Conservation (phyloP, 2,329 filamentous ascomycete genomes). For the Fusarium cicatricum region DNA sequence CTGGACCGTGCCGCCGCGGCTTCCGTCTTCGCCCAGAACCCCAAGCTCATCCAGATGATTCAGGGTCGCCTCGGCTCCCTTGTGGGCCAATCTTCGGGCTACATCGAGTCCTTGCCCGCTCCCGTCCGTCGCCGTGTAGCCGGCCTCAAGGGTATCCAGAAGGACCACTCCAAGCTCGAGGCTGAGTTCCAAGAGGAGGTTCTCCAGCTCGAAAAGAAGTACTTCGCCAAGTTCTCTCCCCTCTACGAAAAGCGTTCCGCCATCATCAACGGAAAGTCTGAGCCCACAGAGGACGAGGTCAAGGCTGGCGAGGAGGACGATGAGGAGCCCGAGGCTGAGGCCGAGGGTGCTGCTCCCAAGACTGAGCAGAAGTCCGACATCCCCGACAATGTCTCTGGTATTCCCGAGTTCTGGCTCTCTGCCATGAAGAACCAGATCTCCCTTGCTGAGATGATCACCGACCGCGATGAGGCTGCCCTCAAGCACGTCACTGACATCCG, state of each 20-base stretch:
- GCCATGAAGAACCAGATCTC: constrained; percentile 99
- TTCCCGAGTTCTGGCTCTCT: constrained; percentile 99
- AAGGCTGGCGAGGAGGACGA: constrained; percentile 84
- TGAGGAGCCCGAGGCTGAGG: constrained; percentile 77
- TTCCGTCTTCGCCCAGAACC: constrained; percentile 95
- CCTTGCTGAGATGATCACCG: constrained; percentile 97
- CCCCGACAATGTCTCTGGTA: constrained; percentile 71
- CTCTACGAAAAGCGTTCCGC: constrained; percentile 94
- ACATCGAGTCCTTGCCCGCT: constrained; percentile 93
- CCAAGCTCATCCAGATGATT: constrained; percentile 94
- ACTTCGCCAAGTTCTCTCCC: constrained; percentile 98
- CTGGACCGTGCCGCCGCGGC: constrained; percentile 87
- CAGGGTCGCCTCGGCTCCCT: constrained; percentile 94
- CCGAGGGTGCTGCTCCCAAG: constrained; percentile 69
- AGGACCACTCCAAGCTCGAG: constrained; percentile 98
- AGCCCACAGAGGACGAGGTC: constrained; percentile 89
- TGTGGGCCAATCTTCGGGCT: constrained; percentile 94
- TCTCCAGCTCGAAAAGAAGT: constrained; percentile 98
- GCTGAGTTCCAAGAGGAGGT: constrained; percentile 99
- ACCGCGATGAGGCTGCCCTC: constrained; percentile 92
- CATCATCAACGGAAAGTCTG: constrained; percentile 86
- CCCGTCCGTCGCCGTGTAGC: constrained; percentile 92
- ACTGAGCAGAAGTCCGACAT: constrained; percentile 66
- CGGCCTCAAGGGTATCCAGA: constrained; percentile 96
- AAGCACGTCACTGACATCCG: constrained; percentile 91